phyloP scores from a whole-genome alignment of 1,139 yeast species.

The Arxiozyma slooffiae region DNA sequence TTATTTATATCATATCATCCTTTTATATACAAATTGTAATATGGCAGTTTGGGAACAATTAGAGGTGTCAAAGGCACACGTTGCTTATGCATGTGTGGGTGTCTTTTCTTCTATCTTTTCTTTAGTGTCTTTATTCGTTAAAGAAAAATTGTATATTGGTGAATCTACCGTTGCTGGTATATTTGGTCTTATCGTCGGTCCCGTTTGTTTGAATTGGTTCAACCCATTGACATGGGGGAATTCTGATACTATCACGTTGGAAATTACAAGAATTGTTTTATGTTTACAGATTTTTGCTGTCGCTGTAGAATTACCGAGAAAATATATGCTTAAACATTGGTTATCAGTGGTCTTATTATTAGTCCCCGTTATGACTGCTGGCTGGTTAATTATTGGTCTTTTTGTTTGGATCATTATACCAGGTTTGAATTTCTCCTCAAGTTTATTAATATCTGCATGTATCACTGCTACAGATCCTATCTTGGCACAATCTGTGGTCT shows the following conservation, averaged over 20 bases:
- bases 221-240: constrained; percentile 88
- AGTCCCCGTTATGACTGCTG: constrained; percentile 87
- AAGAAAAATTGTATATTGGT: constrained; percentile 82
- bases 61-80: constrained; percentile 53
- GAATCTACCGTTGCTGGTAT: constrained; percentile 93
- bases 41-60: constrained; percentile 33
- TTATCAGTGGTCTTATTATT: constrained; percentile 65
- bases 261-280: constrained; percentile 76
- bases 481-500: constrained; percentile 94
- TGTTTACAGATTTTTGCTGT: constrained; percentile 95
- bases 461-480: constrained; percentile 97
- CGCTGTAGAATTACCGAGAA: constrained; percentile 90
- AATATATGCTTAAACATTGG: constrained; percentile 90
- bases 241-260: constrained; percentile 75
- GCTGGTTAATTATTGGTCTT: constrained; percentile 83
- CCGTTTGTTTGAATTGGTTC: constrained; percentile 86
- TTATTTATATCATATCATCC: neutral
- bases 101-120: constrained; percentile 83
- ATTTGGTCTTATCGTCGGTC: constrained; percentile 87
- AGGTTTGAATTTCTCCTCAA: constrained; percentile 65
- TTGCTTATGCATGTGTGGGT: constrained; percentile 89
- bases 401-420: constrained; percentile 83
- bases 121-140: constrained; percentile 79
- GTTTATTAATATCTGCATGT: constrained; percentile 79
- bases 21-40: too few species aligned